Conservation (phyloP, 2,329 filamentous ascomycete species). For the Sarocladium strictum region DNA sequence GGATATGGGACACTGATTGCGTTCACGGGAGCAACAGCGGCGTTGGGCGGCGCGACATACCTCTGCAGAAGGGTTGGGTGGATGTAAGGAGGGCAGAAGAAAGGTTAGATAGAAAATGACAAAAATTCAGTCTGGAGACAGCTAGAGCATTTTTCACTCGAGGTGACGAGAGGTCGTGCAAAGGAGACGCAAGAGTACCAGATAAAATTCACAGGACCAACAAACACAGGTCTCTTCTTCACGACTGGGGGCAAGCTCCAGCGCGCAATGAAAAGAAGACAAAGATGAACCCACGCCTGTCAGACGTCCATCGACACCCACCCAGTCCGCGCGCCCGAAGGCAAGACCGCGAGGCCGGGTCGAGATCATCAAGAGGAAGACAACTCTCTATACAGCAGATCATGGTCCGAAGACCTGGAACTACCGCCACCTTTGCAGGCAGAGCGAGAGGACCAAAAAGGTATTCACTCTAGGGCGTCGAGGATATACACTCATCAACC, state of each 20-base stretch:
- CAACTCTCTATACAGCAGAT: constrained; percentile 71
- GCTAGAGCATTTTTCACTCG: too few relatives aligned
- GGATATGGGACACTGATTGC: constrained; percentile 12
- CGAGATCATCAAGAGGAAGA: constrained; percentile 73
- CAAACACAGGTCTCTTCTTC: constrained; percentile 41
- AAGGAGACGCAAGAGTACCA: too few relatives aligned
- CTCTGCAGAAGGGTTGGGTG: constrained; percentile 11
- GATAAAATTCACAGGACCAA: not conserved
- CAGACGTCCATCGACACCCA: constrained; percentile 87
- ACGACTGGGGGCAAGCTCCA: constrained; percentile 38
- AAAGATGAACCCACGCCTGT: constrained; percentile 48
- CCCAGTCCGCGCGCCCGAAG: constrained; percentile 72
- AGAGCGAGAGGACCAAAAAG: constrained; percentile 54
- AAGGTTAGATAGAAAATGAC: not conserved
- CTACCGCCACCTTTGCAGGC: constrained; percentile 56
- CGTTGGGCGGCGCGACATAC: constrained; percentile 10
- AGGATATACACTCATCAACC: constrained; percentile 89
- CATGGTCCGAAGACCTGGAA: constrained; percentile 15
- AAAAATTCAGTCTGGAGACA: too few relatives aligned
- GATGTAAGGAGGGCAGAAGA: too few relatives aligned
- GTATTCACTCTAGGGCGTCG: constrained; percentile 83
- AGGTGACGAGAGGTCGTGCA: too few relatives aligned
- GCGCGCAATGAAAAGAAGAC: constrained; percentile 50
- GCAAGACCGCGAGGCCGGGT: constrained; percentile 62
- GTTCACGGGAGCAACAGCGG: constrained; percentile 12